Percentiles rank a stretch among this genome's conserved stretches.
phyloP scores from a whole-genome alignment of 2,329 filamentous ascomycete genomes.

The Fusarium anguioides region DNA sequence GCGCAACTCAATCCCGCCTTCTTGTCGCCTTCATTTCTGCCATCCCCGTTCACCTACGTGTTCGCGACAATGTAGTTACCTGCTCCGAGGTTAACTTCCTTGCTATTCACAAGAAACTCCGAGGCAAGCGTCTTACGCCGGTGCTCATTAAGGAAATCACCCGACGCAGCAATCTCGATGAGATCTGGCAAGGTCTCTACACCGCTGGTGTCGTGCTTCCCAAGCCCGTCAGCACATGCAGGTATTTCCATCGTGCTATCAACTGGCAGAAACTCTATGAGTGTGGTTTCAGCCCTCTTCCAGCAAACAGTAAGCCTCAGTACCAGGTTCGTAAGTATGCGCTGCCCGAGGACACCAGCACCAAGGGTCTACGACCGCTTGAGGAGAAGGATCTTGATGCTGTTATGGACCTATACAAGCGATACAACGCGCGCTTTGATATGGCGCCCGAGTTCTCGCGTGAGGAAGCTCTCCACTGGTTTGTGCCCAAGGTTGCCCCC shows the following conservation, averaged over 20 bases:
- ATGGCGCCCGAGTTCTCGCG: constrained; percentile 84
- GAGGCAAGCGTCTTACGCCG: constrained; percentile 89
- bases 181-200: constrained; percentile 95
- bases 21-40: constrained; percentile 97
- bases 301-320: constrained; percentile 82
- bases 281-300: constrained; percentile 91
- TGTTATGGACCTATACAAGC: constrained; percentile 78
- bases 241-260: constrained; percentile 93
- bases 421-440: constrained; percentile 83
- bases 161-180: constrained; percentile 85
- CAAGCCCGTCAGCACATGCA: constrained; percentile 89
- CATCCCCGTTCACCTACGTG: constrained; percentile 84
- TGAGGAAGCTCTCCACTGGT: constrained; percentile 89
- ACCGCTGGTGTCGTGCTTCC: constrained; percentile 92
- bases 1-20: constrained; percentile 83
- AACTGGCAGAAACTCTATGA: constrained; percentile 98
- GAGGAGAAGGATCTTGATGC: constrained; percentile 79
- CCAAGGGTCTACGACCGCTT: constrained; percentile 83
- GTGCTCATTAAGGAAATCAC: constrained; percentile 99
- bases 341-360: constrained; percentile 78
- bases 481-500: constrained; percentile 72
- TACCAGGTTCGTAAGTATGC: constrained; percentile 89
- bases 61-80: constrained; percentile 79
- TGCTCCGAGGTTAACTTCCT: constrained; percentile 98
- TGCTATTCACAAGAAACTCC: constrained; percentile 97